A percentile compares a stretch with the other conserved stretches of the same genome.
Evolutionary conservation across 108 stramenopile genomes (phyloP).

Genomic region (Cyclostephanos tholiformis): DNA sequence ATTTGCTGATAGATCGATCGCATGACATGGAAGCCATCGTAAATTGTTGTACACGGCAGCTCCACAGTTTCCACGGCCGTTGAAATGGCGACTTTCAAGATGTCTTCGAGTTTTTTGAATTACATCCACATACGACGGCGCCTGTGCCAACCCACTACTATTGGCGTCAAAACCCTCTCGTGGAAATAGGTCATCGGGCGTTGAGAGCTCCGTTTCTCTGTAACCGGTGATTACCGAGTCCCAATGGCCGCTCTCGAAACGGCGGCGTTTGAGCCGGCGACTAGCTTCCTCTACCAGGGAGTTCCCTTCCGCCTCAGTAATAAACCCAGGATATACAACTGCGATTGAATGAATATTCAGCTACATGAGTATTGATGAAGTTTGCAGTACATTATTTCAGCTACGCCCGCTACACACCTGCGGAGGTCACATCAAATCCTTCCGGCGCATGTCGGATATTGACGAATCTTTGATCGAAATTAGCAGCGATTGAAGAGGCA

Average conservation of each 20-base stretch:
- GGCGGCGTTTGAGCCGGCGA: constrained; percentile 50
- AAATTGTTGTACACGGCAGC: constrained; percentile 11
- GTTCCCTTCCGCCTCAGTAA: constrained; percentile 51
- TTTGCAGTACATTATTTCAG: constrained; percentile 10
- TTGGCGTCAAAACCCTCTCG: neutral
- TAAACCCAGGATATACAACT: constrained; percentile 53
- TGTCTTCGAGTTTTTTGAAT: constrained; percentile 56
- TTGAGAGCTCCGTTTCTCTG: constrained; percentile 77
- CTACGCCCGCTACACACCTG: constrained; percentile 9
- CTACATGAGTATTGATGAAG: constrained; percentile 25
- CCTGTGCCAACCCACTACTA: neutral
- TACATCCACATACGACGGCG: constrained; percentile 23
- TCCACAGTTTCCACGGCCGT: constrained; percentile 3
- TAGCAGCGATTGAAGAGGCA: neutral
- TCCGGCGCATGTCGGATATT: constrained; percentile 39
- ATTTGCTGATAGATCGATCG: constrained; percentile 75
- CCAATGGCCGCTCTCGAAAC: constrained; percentile 87
- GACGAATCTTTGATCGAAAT: constrained; percentile 46
- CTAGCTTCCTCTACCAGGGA: constrained; percentile 42
- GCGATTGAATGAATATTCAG: neutral
- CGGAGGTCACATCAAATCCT: constrained; percentile 20
- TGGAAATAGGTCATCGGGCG: constrained; percentile 26
- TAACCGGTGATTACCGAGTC: constrained; percentile 86
- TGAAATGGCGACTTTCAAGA: constrained; percentile 53
- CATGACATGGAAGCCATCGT: constrained; percentile 83